Evolutionary conservation across 78 protist genomes (phyloP).

Genomic region (Neovahlkampfia damariscottae): DNA sequence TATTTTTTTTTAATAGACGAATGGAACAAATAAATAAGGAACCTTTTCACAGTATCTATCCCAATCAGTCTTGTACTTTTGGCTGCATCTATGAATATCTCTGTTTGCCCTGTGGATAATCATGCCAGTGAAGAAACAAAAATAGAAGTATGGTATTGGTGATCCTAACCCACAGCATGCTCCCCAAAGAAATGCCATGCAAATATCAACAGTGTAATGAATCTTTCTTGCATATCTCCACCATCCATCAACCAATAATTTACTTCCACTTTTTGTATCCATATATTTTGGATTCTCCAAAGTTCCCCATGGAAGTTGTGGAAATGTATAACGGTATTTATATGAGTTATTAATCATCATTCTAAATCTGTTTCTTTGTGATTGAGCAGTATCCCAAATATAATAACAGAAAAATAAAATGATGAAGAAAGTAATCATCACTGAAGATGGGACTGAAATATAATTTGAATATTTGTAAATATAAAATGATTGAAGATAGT

Average conservation of each 20-base stretch:
- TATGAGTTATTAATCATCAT: background rate
- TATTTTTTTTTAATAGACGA: conserved; percentile 22
- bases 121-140: conserved; percentile 30
- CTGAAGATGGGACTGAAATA: background rate
- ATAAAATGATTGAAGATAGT: conserved; percentile 33
- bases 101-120: conserved; percentile 26
- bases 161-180: conserved; percentile 13
- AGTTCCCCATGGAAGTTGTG: conserved; percentile 36
- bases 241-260: conserved; percentile 44
- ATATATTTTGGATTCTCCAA: conserved; percentile 21
- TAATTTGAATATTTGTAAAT: background rate
- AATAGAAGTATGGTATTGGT: conserved; percentile 41
- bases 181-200: conserved; percentile 51
- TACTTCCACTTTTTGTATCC: conserved; percentile 17
- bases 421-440: background rate
- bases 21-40: conserved; percentile 43
- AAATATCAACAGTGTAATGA: conserved; percentile 41
- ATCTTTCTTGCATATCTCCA: conserved; percentile 33
- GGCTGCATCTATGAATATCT: conserved; percentile 32
- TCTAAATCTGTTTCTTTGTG: conserved; percentile 38
- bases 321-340: conserved; percentile 22
- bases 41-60: conserved; percentile 17
- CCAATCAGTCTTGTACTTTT: conserved; percentile 43
- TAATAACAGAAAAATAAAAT: conserved; percentile 29
- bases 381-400: conserved; percentile 33